Base-by-base conservation (phyloP, 192 early-diverging fungal genomes). In the Backusella morwellensis region DNA sequence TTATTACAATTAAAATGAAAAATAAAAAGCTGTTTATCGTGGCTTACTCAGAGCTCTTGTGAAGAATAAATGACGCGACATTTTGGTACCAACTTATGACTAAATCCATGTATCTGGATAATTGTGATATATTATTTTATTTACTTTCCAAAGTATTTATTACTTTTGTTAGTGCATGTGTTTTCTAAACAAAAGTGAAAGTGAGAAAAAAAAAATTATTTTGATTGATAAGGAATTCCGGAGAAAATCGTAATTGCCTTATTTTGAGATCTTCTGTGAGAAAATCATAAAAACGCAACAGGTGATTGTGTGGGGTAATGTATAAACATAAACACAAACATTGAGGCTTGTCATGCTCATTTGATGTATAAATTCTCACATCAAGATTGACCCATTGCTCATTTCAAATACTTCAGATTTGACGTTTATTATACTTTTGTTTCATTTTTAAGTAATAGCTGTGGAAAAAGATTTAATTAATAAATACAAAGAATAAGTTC, bases 1-100 rank as follows among this genome's bases (percentile, higher is more conserved):
- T 52, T 56, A 36, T 70, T 40, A 29, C 70, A 75, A 70, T 68
- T 23, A 78, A 78, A 78, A 68, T 9, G 40, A 70, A 70, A 38
- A 42, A 26, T 23, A 70, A 41, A 12, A 40, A 40, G 38, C 0
- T 50, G 17, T n/a, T 50, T 50, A 19, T 50, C 6, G 4, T n/a
- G 4, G 19, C 6, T 50, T 50, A 19, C 19, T 50, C 1, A n/a
- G 1, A 50, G 6, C 19, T 19, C 19, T 50, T 50, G 6, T 0
- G 17, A n/a, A 50, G 47, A 50, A 6, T n/a, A 50, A 50, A n/a
- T 50, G 17, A n/a, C 17, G 17, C 17, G 17, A n/a, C 15, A 50
- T 50, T n/a, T n/a, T 1, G 1, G 3, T 44, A 44, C 42, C 4
- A 7, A 50, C 4, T n/a, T 50, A n/a, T n/a, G 21, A 1, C 19